A percentile compares a stretch with the other conserved stretches of the same genome.
Conservation (phyloP, 805 yeast species). For the Starmerella kuoi region DNA sequence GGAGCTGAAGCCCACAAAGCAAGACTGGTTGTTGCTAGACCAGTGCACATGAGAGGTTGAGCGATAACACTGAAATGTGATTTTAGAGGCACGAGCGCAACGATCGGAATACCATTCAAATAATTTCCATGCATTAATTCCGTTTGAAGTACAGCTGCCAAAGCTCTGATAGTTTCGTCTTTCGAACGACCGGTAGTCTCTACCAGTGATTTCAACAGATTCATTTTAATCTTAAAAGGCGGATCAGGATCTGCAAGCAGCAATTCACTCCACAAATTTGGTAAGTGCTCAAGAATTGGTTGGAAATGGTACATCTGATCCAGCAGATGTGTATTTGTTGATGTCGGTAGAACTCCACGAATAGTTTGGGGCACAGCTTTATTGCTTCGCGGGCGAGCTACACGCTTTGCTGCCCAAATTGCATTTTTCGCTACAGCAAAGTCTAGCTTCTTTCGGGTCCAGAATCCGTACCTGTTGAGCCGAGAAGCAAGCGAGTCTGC, state of each 20-base stretch:
- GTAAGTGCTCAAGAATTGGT: slow-evolving; percentile 1
- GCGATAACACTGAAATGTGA: background rate
- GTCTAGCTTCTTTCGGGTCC: slow-evolving; percentile 4
- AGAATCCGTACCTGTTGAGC: slow-evolving; percentile 12
- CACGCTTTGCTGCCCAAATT: slow-evolving; percentile 8
- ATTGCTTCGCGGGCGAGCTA: background rate
- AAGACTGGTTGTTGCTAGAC: background rate
- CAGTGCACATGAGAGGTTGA: background rate
- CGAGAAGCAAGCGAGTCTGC: slow-evolving; percentile 12
- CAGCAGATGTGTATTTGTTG: background rate
- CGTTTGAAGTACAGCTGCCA: background rate
- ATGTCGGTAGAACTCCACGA: background rate
- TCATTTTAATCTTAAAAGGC: background rate
- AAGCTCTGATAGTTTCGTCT: background rate
- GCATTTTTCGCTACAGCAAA: slow-evolving; percentile 12
- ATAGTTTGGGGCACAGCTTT: background rate
- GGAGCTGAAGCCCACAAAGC: background rate
- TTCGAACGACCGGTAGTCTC: background rate
- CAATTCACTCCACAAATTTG: slow-evolving; percentile 5
- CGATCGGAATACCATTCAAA: background rate
- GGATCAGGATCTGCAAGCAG: slow-evolving; percentile 8
- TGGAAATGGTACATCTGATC: slow-evolving; percentile 1
- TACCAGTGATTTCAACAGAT: background rate
- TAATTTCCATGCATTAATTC: background rate
- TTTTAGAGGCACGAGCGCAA: background rate